Evolutionary conservation across 1,284 basidiomycete species (phyloP).

Genomic region (Erythrobasidium hasegawianum): DNA sequence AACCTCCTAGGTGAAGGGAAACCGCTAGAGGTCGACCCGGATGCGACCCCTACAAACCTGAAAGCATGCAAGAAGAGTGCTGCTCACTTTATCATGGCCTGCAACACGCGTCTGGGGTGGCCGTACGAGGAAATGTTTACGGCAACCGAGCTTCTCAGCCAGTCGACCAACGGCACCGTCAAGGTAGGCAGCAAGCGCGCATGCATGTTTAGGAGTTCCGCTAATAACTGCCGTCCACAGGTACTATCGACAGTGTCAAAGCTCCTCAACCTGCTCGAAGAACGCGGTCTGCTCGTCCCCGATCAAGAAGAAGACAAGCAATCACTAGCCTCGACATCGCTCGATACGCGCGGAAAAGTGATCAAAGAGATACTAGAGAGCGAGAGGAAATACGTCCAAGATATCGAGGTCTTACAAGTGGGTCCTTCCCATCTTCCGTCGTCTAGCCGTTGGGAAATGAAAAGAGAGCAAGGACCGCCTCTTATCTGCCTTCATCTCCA

Average conservation of each 20-base stretch:
- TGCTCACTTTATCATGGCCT: constrained; percentile 56
- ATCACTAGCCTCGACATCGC: constrained; percentile 14
- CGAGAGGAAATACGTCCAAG: constrained; percentile 96
- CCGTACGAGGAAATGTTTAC: constrained; percentile 54
- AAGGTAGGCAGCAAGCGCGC: no score
- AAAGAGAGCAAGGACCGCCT: neutral
- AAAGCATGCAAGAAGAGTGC: constrained; percentile 64
- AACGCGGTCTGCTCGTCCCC: constrained; percentile 60
- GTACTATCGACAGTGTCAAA: constrained; percentile 84
- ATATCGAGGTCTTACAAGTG: constrained; percentile 94
- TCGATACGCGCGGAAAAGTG: constrained; percentile 52
- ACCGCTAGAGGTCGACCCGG: constrained; percentile 61
- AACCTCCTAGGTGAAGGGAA: constrained; percentile 72
- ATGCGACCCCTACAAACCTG: constrained; percentile 60
- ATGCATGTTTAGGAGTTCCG: no score
- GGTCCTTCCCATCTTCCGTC: constrained; percentile 44
- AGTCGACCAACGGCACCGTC: constrained; percentile 89
- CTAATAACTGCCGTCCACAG: no score
- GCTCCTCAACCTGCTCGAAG: constrained; percentile 75
- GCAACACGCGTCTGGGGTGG: constrained; percentile 54
- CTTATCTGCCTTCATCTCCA: neutral
- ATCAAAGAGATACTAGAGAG: constrained; percentile 85
- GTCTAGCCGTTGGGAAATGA: constrained; percentile 1
- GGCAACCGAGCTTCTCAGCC: constrained; percentile 72
- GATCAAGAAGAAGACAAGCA: constrained; percentile 10